These are phyloP conservation scores for Boletus patriciae DNA, from an alignment of 768 basidiomycete genomes.

Conservation along the genomic window DNA sequence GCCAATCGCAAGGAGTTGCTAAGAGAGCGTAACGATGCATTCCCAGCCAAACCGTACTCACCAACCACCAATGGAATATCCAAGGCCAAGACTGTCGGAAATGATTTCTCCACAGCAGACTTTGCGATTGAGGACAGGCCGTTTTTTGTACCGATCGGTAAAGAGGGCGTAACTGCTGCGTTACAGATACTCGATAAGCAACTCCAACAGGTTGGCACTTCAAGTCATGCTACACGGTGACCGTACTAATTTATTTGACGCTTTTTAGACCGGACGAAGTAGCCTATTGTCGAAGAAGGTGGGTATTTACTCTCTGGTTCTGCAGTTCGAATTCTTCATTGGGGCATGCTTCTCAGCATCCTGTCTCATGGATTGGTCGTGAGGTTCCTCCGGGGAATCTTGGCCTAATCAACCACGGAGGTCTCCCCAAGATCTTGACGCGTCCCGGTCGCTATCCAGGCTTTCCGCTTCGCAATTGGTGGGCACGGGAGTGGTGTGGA, in stretches of 20 bases:
- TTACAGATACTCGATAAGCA: conserved; percentile 68
- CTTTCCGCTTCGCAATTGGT: conserved; percentile 79
- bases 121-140: conserved; percentile 57
- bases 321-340: background rate
- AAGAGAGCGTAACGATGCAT: conserved; percentile 18
- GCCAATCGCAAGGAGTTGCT: conserved; percentile 26
- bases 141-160: conserved; percentile 69
- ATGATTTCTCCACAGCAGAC: conserved; percentile 49
- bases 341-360: conserved; percentile 36
- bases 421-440: conserved; percentile 72
- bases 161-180: conserved; percentile 66
- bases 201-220: conserved; percentile 40
- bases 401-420: conserved; percentile 81
- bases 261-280: conserved; percentile 52
- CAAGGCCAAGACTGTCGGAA: conserved; percentile 18
- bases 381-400: conserved; percentile 72
- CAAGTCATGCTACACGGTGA: background rate
- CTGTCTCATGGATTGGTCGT: conserved; percentile 67
- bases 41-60: conserved; percentile 23
- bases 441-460: conserved; percentile 76
- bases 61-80: conserved; percentile 9
- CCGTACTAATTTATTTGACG: conserved; percentile 2
- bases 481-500: conserved; percentile 74
- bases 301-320: conserved; percentile 11
- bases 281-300: conserved; percentile 65